Base-by-base conservation (phyloP, 1,139 yeast genomes). In the Pichia norvegensis region DNA sequence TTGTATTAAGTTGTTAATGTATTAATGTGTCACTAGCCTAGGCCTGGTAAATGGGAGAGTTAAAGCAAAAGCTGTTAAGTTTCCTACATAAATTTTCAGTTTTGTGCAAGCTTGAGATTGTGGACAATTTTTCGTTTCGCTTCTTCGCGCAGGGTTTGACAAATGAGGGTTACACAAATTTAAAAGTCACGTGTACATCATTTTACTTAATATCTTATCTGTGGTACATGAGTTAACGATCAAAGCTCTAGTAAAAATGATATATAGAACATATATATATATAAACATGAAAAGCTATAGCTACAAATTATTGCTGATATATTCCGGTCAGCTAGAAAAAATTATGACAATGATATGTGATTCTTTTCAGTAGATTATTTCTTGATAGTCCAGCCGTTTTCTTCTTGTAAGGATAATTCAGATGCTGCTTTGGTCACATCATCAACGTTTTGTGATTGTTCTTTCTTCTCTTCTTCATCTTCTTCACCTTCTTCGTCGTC, bases 401-500 rank as follows among this genome's bases (percentile, higher is more conserved):
- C 72, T 27, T 55, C 55, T 13, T 62, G 63, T 35, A 68, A 61
- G 27, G 72, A 55, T 46, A 76, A 64, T 44, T 72, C 69, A 41
- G 58, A 64, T 35, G 63, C 58, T 37, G 74, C 69, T 40, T 81
- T 69, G 36, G 69, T 68, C 45, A 67, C 53, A 50, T 72, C 76
- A 37, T 60, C 65, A 40, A 57, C 7, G 44, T 36, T 6, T 45
- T 36, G 14, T 2, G 19, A 14, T 27, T 33, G n/a, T 14, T 42
- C 33, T 42, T 29, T n/a, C n/a, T 38, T 19, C 40, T 53, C 46
- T 52, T 61, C 44, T 52, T 57, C 23, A 55, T 62, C 50, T 60
- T 66, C 40, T 65, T 70, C 44, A 59, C 68, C 43, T 66, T 78
- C 84, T 6, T 78, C 85, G 20, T 80, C 87, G 33, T 76, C 85